Conservation (phyloP, 768 basidiomycete species). For the Naganishia friedmannii region DNA sequence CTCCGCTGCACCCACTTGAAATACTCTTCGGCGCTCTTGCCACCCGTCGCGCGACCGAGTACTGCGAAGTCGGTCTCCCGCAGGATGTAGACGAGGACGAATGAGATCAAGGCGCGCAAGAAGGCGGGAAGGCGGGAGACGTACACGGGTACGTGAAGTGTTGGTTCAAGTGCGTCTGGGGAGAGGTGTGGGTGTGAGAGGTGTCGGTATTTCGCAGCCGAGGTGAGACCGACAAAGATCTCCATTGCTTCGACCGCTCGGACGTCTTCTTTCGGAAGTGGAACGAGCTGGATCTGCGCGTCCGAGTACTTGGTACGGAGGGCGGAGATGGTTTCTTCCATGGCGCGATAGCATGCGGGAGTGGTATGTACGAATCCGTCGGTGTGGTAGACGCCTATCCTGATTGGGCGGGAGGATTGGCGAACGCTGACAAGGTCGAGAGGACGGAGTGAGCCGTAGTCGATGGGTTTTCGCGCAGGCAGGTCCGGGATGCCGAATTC, state of each 20-base stretch:
- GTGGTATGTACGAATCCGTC: conserved; percentile 30
- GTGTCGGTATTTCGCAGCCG: conserved; percentile 20
- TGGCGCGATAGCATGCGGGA: conserved; percentile 24
- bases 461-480: conserved; percentile 19
- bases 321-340: conserved; percentile 24
- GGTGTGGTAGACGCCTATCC: conserved; percentile 25
- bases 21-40: conserved; percentile 17
- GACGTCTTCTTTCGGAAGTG: conserved; percentile 6
- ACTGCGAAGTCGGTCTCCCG: conserved; percentile 18
- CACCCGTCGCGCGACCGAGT: conserved; percentile 9
- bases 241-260: conserved; percentile 26
- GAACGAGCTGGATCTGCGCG: conserved; percentile 10
- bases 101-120: conserved; percentile 1
- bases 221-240: conserved; percentile 27
- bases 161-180: conserved; percentile 20
- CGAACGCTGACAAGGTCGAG: conserved; percentile 1
- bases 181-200: conserved; percentile 16
- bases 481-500: conserved; percentile 15
- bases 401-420: neutral
- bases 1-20: conserved; percentile 25
- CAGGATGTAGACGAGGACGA: conserved; percentile 2
- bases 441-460: conserved; percentile 18
- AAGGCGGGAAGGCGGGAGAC: neutral
- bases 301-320: neutral
- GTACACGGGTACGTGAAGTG: conserved; percentile 16